Base-by-base conservation (phyloP, 768 basidiomycete species). In the Rhizopogon sp. region DNA sequence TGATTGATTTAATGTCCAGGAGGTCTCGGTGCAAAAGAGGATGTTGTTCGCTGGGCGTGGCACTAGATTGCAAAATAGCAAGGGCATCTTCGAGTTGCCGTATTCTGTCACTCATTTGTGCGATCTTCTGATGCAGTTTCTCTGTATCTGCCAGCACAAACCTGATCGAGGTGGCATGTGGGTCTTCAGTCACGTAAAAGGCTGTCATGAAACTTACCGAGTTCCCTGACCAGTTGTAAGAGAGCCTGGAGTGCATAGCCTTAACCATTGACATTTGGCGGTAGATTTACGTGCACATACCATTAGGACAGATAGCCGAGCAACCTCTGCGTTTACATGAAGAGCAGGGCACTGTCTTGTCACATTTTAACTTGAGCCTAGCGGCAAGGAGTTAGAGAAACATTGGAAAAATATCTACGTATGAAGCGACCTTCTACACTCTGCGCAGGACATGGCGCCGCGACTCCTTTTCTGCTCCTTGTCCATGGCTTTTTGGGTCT, bases 181-280 rank as follows among this genome's bases (percentile, higher is more conserved):
- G 2, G 13, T 52, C 35, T 16, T 51, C 37, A 28, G 35, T 13
- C 20, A 43, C 20, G 49, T 28, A 50, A 40, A 33, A 52, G 37
- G 43, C 14, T 53, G 20, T 14, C 6, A 33, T 37, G 8, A 45
- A 39, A 55, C 79, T 55, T 61, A 86, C 87, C 87, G 77, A 40
- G 88, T 90, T 17, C 88, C 88, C 64, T 90, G 85, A 5, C 88
- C 88, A 1, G 88, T 89, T 13, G 85, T 81, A 39, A 90, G 75
- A 63, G 84, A 86, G 31, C 86, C 75, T 71, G 44, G 31, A 29
- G 17, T 20, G 10, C 28, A 47, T 50, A 25, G 31, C 6, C 8
- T 28, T 55, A 13, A 46, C 46, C 28, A 51, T 3, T 33, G 6
- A 14, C 11, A 13, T 52, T n/a, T 39, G 10, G 16, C 25, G 20